Evolutionary conservation across 2,329 filamentous ascomycete species (phyloP).

Genomic region (Didymella keratinophila): DNA sequence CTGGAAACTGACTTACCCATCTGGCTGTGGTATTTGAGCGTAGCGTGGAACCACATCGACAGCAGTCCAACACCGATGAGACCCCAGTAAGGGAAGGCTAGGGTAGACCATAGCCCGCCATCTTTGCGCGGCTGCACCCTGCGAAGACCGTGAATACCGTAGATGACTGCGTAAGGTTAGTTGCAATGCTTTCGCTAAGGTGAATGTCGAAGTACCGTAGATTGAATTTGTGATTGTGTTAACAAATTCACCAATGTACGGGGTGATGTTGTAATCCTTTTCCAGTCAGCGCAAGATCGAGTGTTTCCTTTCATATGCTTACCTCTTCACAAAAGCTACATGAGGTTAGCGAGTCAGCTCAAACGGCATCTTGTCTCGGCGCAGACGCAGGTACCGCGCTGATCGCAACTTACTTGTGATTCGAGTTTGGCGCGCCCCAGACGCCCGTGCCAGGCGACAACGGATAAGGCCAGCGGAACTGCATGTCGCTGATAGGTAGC

Average conservation of each 20-base stretch:
- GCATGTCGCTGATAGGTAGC: conserved; percentile 24
- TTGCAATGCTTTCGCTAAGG: background rate
- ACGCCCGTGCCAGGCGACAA: conserved; percentile 29
- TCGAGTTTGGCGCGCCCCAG: conserved; percentile 42
- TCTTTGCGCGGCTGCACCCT: conserved; percentile 34
- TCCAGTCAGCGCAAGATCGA: background rate
- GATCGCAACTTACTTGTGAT: conserved; percentile 43
- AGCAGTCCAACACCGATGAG: conserved; percentile 55
- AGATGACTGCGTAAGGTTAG: conserved; percentile 40
- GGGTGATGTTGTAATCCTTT: conserved; percentile 63
- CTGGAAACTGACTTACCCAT: conserved; percentile 48
- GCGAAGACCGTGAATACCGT: conserved; percentile 46
- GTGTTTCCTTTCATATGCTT: background rate
- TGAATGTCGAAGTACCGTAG: conserved; percentile 52
- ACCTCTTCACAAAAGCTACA: conserved; percentile 49
- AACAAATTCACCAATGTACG: conserved; percentile 62
- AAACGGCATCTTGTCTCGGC: conserved; percentile 7
- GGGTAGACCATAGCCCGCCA: conserved; percentile 43
- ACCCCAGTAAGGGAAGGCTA: conserved; percentile 53
- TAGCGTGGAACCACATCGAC: conserved; percentile 55
- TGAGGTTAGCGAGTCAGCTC: conserved; percentile 23
- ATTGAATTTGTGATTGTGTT: conserved; percentile 62
- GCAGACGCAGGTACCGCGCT: conserved; percentile 15
- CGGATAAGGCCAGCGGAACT: conserved; percentile 39
- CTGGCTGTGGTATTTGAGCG: conserved; percentile 57